Evolutionary conservation across 2,329 filamentous ascomycete species (phyloP), one percentile per base, ranked within the genome.

Genomic region (Diaporthe citriasiana): DNA sequence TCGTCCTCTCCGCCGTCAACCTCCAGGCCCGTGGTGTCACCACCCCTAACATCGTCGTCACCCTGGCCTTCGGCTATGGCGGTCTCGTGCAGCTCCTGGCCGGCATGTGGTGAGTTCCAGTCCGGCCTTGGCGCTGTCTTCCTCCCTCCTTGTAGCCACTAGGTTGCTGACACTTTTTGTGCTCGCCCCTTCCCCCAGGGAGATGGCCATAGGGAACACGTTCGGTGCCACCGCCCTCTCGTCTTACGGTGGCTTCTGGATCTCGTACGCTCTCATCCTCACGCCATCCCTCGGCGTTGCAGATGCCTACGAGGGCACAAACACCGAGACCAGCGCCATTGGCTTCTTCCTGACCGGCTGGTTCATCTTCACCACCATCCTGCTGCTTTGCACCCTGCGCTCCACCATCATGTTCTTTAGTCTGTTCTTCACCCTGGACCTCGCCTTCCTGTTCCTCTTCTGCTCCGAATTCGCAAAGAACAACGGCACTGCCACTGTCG

Each of bases 171-270:
- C 65, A 51, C 78, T 38, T 78, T 45, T 19, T 27, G 60, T 47
- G 57, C 57, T 15, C 25, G 17, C 13, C n/a, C 12, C 8, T 7
- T 76, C 17, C 12, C 9, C 7, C 76, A 94, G 93, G 93, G 94
- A 96, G 85, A 94, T 96, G 90, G 93, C 93, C 47, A 88, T 94
- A n/a, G 94, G 93, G 73, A 96, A 96, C 87, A 96, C 94, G 15
- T 95, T 96, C 77, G 93, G 93, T 87, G 94, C 93, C 70, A 95
- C 93, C 33, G 93, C 94, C 27, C 85, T 96, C 73, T 94, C 93
- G 13, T 95, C 93, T 0, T 96, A 94, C 80, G 94, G 94, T 78
- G 93, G 93, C 76, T 96, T 96, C 88, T 96, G 94, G 94, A 89
- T 96, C 79, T 87, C 89, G 17, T 93, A 94, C 79, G 93, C 87